These are phyloP conservation scores for Amaranthus tricolor DNA, from an alignment of 179 eudicot species.

Conservation along the genomic window DNA sequence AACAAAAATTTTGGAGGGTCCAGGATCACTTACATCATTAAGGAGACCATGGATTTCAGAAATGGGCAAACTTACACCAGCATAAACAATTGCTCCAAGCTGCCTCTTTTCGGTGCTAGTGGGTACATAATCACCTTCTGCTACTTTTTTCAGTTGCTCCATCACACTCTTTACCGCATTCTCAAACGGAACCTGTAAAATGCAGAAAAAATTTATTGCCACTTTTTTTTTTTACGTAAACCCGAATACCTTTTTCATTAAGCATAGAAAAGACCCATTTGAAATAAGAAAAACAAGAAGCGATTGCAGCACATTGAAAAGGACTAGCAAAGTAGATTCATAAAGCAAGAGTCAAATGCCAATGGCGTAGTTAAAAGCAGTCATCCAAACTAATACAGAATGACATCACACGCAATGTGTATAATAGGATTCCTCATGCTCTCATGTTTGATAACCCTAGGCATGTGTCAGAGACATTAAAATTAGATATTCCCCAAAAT, in stretches of 20 bases:
- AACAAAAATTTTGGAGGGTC: not conserved
- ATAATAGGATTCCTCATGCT: not conserved
- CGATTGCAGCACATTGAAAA: too few species aligned
- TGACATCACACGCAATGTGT: not conserved
- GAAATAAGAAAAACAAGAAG: not conserved
- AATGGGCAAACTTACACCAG: slow-evolving; percentile 70
- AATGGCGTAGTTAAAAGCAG: not conserved
- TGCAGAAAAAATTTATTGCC: slow-evolving; percentile 8
- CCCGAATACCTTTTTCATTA: not conserved
- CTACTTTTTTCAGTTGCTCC: slow-evolving; percentile 63
- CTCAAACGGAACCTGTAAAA: slow-evolving; percentile 80
- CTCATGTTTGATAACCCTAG: not conserved
- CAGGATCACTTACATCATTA: slow-evolving; percentile 48
- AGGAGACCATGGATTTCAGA: slow-evolving; percentile 47
- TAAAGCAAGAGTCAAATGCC: not conserved
- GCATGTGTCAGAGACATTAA: not conserved
- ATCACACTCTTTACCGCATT: slow-evolving; percentile 52
- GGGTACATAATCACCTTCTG: slow-evolving; percentile 57
- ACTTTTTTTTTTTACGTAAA: too few species aligned
- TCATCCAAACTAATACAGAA: not conserved
- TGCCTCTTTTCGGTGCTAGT: slow-evolving; percentile 66
- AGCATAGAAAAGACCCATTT: not conserved
- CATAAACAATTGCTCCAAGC: slow-evolving; percentile 69
- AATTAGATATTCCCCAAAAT: not conserved
- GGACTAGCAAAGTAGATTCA: not conserved